Evolutionary conservation across 2,329 filamentous ascomycete genomes (phyloP), one percentile per base, ranked within the genome.

Genomic region (Exophiala bonariae): DNA sequence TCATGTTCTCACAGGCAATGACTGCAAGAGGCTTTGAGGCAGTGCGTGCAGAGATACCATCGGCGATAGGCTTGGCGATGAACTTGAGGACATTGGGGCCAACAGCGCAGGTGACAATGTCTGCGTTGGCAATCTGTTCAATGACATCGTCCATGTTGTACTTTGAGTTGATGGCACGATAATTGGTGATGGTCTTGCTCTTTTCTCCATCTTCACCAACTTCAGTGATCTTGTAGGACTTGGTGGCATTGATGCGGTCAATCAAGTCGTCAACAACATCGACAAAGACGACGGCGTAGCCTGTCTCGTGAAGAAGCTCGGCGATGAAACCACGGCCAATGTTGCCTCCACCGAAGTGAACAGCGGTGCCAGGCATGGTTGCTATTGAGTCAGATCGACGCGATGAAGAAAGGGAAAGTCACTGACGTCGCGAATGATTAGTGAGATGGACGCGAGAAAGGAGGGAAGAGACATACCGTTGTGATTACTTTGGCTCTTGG

Each of bases 1-100:
- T 96, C 66, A 89, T 89, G 71, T 99, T 99, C 77, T 99, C 93
- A 72, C 93, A 99, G 48, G 93, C 93, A 72, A 99, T 96, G 65
- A 99, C 88, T 17, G 91, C 84, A 33, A 97, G 72, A 6, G 92
- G 91, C 54, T 80, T 79, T 44, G 74, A 66, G 36, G 69, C 68
- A 19, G 82, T 78, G 56, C 93, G 86, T 57, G 79, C 79, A 66
- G 92, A 85, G 56, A 99, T 89, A 59, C 89, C 93, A 78, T 95
- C 93, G 65, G 92, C 92, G 60, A 99, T 96, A 61, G 91, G 87
- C 18, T 92, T 88, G 37, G 93, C 93, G 65, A 99, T 93, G 72
- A 96, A 96, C 74, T 89, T 91, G 65, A 99, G 86, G 64, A 99
- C 86, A 70, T 91, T 95, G 61, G 93, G 93, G 35, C 93, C 93